These are phyloP conservation scores for Tuber magnatum DNA, from an alignment of 495 filamentous ascomycete species.

Conservation along the genomic window DNA sequence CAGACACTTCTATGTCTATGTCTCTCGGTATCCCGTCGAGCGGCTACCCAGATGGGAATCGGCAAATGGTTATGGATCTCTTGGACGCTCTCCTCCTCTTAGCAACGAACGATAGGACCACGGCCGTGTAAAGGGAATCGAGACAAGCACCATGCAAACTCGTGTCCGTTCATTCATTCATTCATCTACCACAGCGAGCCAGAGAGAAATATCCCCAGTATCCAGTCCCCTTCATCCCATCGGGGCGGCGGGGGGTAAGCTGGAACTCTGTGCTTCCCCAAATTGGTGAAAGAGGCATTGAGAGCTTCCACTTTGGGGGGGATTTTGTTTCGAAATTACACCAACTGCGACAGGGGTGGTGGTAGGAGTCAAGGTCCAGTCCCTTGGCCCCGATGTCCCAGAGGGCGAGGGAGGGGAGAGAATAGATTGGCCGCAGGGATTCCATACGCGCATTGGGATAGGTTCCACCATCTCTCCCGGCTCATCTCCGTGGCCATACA, in stretches of 20 bases:
- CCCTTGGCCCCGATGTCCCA: conserved; percentile 24
- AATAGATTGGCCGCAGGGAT: background rate
- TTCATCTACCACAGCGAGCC: background rate
- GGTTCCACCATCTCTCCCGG: background rate
- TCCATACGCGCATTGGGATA: background rate
- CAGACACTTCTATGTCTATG: background rate
- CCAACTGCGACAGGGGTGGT: conserved; percentile 26
- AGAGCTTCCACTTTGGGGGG: conserved; percentile 29
- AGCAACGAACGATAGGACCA: background rate
- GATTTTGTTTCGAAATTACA: conserved; percentile 31
- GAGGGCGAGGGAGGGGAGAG: background rate
- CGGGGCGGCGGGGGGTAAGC: conserved; percentile 4
- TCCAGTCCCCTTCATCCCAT: conserved; percentile 17
- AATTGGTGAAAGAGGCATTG: conserved; percentile 17
- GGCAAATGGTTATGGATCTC: background rate
- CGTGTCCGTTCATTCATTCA: background rate
- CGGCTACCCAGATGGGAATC: background rate
- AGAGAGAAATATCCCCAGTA: background rate
- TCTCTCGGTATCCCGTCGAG: background rate
- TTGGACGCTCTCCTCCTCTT: background rate
- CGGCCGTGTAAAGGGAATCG: background rate
- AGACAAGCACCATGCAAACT: background rate
- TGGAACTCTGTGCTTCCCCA: background rate
- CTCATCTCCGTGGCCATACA: background rate
- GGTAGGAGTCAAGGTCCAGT: conserved; percentile 7